phyloP scores from a whole-genome alignment of 345 rosid genomes.

The Populus deltoides region DNA sequence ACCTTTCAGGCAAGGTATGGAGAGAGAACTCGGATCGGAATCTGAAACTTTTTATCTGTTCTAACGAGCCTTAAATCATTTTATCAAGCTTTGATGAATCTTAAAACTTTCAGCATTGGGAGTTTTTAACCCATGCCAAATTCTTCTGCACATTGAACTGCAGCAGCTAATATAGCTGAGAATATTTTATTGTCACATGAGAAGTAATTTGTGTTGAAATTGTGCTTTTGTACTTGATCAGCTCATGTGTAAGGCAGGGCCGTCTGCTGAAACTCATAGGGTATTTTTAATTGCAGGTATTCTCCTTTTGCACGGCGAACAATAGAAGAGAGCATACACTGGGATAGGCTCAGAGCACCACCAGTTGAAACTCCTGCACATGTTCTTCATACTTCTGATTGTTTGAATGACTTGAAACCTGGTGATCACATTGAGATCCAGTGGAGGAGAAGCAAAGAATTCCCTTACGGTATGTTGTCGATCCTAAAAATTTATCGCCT shows the following conservation, averaged over 20 bases:
- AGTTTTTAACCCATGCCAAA: neutral
- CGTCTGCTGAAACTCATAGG: neutral
- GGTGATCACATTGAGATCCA: conserved; percentile 92
- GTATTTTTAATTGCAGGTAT: conserved; percentile 52
- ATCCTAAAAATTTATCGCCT: neutral
- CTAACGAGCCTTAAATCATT: neutral
- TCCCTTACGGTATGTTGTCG: conserved; percentile 54
- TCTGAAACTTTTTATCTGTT: neutral
- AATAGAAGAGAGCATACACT: conserved; percentile 55
- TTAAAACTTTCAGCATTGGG: neutral
- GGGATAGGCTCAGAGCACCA: conserved; percentile 82
- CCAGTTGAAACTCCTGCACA: conserved; percentile 64
- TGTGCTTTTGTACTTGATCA: neutral
- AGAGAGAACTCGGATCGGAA: neutral
- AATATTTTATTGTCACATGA: neutral
- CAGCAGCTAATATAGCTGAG: neutral
- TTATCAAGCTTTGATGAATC: neutral
- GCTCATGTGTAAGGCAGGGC: neutral
- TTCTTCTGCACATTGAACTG: neutral
- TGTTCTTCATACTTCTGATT: conserved; percentile 63
- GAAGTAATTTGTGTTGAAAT: neutral
- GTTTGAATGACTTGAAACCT: conserved; percentile 66
- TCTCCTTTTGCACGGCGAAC: conserved; percentile 73
- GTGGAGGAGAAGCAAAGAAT: conserved; percentile 88
- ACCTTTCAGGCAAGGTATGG: conserved; percentile 83